Conservation (phyloP, 1,284 basidiomycete species). For the Microbotryum intermedium region DNA sequence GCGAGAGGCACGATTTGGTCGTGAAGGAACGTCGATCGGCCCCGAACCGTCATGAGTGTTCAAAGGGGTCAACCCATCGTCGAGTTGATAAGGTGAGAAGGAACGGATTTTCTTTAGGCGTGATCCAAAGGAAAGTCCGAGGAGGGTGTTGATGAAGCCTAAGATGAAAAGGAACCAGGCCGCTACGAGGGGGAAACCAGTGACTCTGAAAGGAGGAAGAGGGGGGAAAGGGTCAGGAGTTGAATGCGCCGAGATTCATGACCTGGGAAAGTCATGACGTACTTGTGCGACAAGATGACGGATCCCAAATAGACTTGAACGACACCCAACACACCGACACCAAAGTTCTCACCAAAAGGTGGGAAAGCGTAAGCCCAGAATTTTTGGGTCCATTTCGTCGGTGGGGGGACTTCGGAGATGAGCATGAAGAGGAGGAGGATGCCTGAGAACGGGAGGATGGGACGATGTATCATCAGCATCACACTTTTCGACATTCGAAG, state of each 20-base stretch:
- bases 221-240: not conserved
- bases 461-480: not conserved
- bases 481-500: not conserved
- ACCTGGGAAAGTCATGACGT: too few species aligned
- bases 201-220: conserved; percentile 1
- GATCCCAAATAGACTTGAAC: conserved; percentile 26
- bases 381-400: conserved; percentile 2
- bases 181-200: conserved; percentile 66
- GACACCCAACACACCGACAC: conserved; percentile 26
- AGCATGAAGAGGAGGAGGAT: conserved; percentile 25
- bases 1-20: too few species aligned
- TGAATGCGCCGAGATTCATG: too few species aligned
- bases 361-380: conserved; percentile 30
- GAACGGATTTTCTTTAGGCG: conserved; percentile 21
- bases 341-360: conserved; percentile 23
- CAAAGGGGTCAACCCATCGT: too few species aligned
- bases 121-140: conserved; percentile 35
- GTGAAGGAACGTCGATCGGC: too few species aligned
- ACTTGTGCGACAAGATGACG: conserved; percentile 19
- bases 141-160: conserved; percentile 70
- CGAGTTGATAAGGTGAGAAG: not conserved
- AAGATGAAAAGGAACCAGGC: conserved; percentile 78
- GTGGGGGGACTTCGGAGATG: conserved; percentile 21
- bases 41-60: too few species aligned
- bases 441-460: conserved; percentile 2